Base-by-base conservation (phyloP, 2,329 filamentous ascomycete genomes). In the Ascocoryne sarcoides region DNA sequence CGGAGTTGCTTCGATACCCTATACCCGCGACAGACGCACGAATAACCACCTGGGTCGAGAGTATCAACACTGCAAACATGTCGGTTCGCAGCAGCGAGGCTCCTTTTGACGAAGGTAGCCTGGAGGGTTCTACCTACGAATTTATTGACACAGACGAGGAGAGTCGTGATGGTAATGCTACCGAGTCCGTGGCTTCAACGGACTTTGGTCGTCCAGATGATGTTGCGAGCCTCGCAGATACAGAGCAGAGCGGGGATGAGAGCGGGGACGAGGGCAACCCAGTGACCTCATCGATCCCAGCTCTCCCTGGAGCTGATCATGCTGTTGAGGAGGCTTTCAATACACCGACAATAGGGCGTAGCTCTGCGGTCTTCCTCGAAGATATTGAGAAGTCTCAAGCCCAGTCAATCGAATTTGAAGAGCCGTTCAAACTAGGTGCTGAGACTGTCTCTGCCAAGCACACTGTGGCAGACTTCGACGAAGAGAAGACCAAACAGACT, bases 361-460 rank as follows among this genome's bases (percentile, higher is more conserved):
- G 52, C 40, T 50, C 55, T 39, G 45, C 51, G 18, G 36, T 51
- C 12, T 40, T 54, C 10, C 36, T 52, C 37, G 55, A 59, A 21
- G 54, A 57, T 37, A 32, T 50, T 20, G 53, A 59, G 15, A 56
- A 45, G 32, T 44, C 52, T 23, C 47, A 56, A 32, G 34, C 48
- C 20, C 52, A 54, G 18, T 65, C 67, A 5, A 70, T 70, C 52
- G 65, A 67, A 43, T 69, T 71, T 42, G 61, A 64, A 43, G 69
- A 70, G 48, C 60, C 61, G 21, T 55, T 59, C 32, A 56, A 47
- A 31, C 54, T 61, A 21, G 48, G 54, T 31, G 52, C 57, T 10
- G 64, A 65, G 39, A 63, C 62, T 32, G 61, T 70, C 19, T 65
- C 62, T 2, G 69, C 68, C 39, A 68, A 65, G 42, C 68, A 70